A percentile compares a stretch with the other conserved stretches of the same genome.
Conservation (phyloP, 1,284 basidiomycete genomes). For the Violaceomyces palustris region DNA sequence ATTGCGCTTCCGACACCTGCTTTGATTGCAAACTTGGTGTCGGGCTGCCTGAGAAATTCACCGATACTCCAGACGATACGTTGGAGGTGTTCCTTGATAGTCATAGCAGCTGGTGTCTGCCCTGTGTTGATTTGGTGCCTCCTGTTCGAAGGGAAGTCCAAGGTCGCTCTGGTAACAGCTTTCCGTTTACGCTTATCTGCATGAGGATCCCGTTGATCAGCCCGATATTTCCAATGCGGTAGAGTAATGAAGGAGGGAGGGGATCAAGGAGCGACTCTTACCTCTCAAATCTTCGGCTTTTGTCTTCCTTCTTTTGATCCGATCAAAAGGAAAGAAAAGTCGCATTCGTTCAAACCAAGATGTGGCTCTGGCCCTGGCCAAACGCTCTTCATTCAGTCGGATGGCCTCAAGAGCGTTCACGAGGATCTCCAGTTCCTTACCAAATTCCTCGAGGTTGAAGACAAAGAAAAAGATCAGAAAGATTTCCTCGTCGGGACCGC, state of each 20-base stretch:
- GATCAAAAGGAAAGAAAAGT: conserved; percentile 13
- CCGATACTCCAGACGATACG: conserved; percentile 70
- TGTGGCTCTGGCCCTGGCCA: conserved; percentile 17
- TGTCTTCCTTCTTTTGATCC: too few relatives aligned
- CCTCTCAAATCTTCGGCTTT: neutral
- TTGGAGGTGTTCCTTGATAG: conserved; percentile 35
- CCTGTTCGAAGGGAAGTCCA: conserved; percentile 69
- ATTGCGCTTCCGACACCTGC: conserved; percentile 67
- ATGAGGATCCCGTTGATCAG: too few relatives aligned
- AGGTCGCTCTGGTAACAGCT: conserved; percentile 57
- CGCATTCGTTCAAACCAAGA: conserved; percentile 15
- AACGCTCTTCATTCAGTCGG: conserved; percentile 24
- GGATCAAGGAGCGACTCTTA: too few relatives aligned
- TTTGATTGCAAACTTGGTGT: conserved; percentile 83
- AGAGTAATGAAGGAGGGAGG: neutral
- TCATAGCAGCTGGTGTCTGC: conserved; percentile 63
- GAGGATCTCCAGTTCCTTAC: conserved; percentile 30
- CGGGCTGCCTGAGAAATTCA: conserved; percentile 65
- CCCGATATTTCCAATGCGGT: conserved; percentile 8
- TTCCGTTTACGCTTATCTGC: conserved; percentile 33
- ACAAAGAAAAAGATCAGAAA: conserved; percentile 48
- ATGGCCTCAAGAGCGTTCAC: conserved; percentile 31
- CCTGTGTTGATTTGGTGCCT: conserved; percentile 78
- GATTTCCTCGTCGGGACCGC: conserved; percentile 37
- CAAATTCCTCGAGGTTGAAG: conserved; percentile 47